Evolutionary conservation across 768 basidiomycete species (phyloP).

Genomic region (Rubroboletus pulcherrimus): DNA sequence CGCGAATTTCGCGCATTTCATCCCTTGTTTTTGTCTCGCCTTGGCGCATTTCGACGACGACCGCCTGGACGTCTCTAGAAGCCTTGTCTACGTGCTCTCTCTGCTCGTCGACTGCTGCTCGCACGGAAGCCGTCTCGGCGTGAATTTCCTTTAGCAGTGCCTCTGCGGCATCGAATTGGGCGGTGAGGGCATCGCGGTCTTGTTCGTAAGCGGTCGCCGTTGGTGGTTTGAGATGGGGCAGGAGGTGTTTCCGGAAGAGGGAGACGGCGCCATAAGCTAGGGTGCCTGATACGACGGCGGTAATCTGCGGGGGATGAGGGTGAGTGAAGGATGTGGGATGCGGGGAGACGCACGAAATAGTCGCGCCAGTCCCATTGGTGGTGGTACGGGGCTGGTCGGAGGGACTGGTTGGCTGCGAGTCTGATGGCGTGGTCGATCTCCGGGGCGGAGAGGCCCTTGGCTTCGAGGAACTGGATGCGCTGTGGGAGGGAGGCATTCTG

Average conservation of each 20-base stretch:
- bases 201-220: constrained; percentile 84
- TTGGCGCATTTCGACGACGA: constrained; percentile 71
- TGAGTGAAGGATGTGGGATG: neutral
- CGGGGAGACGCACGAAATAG: constrained; percentile 73
- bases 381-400: constrained; percentile 36
- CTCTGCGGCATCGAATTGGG: constrained; percentile 89
- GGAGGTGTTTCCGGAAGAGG: constrained; percentile 86
- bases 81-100: constrained; percentile 66
- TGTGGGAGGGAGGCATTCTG: constrained; percentile 77
- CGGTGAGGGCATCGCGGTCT: constrained; percentile 77
- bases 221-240: constrained; percentile 89
- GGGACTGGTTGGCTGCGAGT: constrained; percentile 43
- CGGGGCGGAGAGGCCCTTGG: constrained; percentile 77
- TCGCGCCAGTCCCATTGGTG: constrained; percentile 91
- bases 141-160: constrained; percentile 78
- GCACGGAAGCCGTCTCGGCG: constrained; percentile 67
- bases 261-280: constrained; percentile 76
- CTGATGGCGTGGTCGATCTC: constrained; percentile 88
- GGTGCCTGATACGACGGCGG: constrained; percentile 85
- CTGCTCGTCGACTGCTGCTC: constrained; percentile 72
- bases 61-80: constrained; percentile 66
- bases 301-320: constrained; percentile 58
- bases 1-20: constrained; percentile 88
- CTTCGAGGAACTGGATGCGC: constrained; percentile 90
- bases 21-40: constrained; percentile 76